Conservation (phyloP, 108 stramenopile species). For the Pseudonitzschia delicatissima region DNA sequence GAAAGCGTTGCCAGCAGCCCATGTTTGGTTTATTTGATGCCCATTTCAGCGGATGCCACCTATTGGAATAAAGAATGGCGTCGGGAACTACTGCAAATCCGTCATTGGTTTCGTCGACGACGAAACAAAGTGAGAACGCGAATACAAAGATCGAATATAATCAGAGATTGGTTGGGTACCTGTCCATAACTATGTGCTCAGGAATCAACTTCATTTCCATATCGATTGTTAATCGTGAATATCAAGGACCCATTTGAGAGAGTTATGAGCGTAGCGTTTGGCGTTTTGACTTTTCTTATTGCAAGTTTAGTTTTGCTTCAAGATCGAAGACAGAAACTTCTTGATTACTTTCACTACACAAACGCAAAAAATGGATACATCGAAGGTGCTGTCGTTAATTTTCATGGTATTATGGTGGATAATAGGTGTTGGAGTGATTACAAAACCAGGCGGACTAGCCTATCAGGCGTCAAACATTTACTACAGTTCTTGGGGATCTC, state of each 20-base stretch:
- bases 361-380: conserved; percentile 57
- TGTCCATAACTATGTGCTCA: conserved; percentile 36
- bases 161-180: conserved; percentile 59
- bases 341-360: conserved; percentile 47
- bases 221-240: background rate
- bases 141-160: conserved; percentile 42
- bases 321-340: conserved; percentile 40
- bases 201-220: conserved; percentile 48
- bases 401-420: conserved; percentile 52
- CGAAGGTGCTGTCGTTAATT: conserved; percentile 56
- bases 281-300: conserved; percentile 46
- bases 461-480: conserved; percentile 59
- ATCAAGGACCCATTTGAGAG: background rate
- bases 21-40: no score
- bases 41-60: no score
- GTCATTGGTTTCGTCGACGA: background rate
- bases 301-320: conserved; percentile 45
- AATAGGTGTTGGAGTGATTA: conserved; percentile 35
- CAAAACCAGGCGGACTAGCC: conserved; percentile 51
- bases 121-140: background rate
- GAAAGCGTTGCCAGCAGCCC: no score
- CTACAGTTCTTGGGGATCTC: conserved; percentile 52
- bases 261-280: conserved; percentile 27
- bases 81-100: background rate
- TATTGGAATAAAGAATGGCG: background rate